These are phyloP conservation scores for Russula brevipes DNA, from an alignment of 768 basidiomycete species.

Conservation along the genomic window DNA sequence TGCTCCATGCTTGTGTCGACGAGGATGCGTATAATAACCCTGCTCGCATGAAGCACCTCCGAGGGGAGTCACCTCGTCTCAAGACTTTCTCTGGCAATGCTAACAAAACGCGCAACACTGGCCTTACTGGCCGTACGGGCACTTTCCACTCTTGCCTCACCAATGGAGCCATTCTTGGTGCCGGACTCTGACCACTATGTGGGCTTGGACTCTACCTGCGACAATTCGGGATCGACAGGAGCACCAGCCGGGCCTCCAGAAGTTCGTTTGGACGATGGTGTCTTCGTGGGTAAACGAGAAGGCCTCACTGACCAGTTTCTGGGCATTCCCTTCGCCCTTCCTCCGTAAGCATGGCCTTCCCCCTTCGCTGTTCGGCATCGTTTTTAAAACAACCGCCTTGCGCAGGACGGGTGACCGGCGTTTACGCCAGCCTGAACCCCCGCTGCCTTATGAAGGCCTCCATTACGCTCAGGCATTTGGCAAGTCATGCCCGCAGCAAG, in stretches of 20 bases:
- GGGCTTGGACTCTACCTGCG: not conserved
- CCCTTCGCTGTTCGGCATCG: too few relatives aligned
- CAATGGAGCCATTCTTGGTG: not conserved
- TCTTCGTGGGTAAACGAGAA: slow-evolving; percentile 29
- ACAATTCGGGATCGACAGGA: not conserved
- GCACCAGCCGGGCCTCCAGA: not conserved
- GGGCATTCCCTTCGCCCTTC: slow-evolving; percentile 40
- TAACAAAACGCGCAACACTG: not conserved
- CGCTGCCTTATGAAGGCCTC: slow-evolving; percentile 20
- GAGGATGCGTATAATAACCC: slow-evolving; percentile 1
- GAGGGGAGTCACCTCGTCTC: not conserved
- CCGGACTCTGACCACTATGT: not conserved
- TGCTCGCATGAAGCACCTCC: not conserved
- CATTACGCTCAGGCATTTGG: slow-evolving; percentile 26
- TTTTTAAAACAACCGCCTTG: not conserved
- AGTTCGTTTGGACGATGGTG: slow-evolving; percentile 31
- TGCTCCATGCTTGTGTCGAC: not conserved
- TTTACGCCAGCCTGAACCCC: slow-evolving; percentile 33
- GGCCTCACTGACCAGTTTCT: slow-evolving; percentile 33
- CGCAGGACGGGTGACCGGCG: slow-evolving; percentile 35
- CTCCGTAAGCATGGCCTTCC: slow-evolving; percentile 32
- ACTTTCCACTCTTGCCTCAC: slow-evolving; percentile 13
- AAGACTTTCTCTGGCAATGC: not conserved
- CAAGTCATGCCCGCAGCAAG: slow-evolving; percentile 29
- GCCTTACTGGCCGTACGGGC: slow-evolving; percentile 3